These are phyloP conservation scores for Yamadazyma atlantica DNA, from an alignment of 1,139 yeast genomes.

Conservation along the genomic window DNA sequence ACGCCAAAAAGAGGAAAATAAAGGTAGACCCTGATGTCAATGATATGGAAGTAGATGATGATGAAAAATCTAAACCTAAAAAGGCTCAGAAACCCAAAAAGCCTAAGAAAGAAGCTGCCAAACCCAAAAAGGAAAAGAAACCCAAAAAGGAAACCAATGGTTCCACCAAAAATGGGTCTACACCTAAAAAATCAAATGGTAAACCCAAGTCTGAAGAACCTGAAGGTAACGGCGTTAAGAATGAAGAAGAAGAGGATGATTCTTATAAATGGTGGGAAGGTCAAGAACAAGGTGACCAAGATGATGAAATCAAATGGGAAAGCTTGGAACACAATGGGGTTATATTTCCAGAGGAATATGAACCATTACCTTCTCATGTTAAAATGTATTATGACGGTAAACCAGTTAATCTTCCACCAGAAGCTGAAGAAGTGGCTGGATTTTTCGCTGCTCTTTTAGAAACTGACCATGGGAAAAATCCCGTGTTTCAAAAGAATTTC, in stretches of 20 bases:
- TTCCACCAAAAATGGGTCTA: constrained; percentile 7
- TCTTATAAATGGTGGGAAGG: constrained; percentile 87
- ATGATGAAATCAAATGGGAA: constrained; percentile 83
- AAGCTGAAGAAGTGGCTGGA: constrained; percentile 96
- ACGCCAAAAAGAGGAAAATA: constrained; percentile 4
- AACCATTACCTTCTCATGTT: constrained; percentile 79
- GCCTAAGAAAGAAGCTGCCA: constrained; percentile 1
- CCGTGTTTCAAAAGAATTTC: constrained; percentile 83
- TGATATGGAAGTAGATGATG: not conserved
- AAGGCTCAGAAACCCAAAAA: constrained; percentile 2
- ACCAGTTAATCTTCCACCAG: constrained; percentile 69
- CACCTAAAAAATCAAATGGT: constrained; percentile 3
- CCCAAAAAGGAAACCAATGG: constrained; percentile 4
- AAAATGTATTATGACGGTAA: constrained; percentile 74
- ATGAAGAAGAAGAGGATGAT: constrained; percentile 39
- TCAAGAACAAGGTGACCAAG: constrained; percentile 55
- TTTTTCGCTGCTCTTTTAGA: constrained; percentile 88
- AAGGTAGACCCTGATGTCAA: not conserved
- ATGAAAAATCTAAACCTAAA: constrained; percentile 2
- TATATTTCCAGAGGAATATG: constrained; percentile 88
- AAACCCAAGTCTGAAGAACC: not conserved
- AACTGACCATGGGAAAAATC: constrained; percentile 85
- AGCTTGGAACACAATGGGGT: constrained; percentile 88
- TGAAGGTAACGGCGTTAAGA: not conserved
- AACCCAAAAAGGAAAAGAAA: constrained; percentile 9